Base-by-base conservation (phyloP, 768 basidiomycete species). In the Pulveroboletus frians region DNA sequence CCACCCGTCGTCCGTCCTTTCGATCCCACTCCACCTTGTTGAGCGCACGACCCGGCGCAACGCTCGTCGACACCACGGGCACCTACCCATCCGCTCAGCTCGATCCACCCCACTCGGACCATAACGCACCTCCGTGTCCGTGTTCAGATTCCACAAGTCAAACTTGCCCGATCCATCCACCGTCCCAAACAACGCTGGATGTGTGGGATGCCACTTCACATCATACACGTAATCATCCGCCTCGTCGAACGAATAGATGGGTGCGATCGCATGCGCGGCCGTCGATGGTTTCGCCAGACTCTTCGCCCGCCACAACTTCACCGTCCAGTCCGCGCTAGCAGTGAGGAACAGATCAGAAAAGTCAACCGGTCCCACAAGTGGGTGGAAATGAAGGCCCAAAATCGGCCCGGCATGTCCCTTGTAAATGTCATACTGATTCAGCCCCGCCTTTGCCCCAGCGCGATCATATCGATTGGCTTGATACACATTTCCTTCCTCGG, bases 201-300 rank as follows among this genome's bases (percentile, higher is more conserved):
- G 94, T 13, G 81, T 76, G 6, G 95, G 93, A 65, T 99, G 96
- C 96, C 96, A 99, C 66, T 87, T 90, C 39, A 92, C 94, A 71
- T 97, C 96, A 70, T 96, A 98, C 9, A 99, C 95, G 65, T 98
- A 97, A 67, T 99, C 96, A 63, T 94, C 92, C 11, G 93, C 90
- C 68, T 97, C 95, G 56, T 99, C 95, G 61, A 99, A 98, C 35
- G 91, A 92, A 64, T 94, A 88, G 20, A 98, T 57, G 3, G 95
- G 90, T 0, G 79, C 39, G n/a, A 94, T 74, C 15, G 68, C 66
- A 9, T 66, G 66, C 15, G 73, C 72, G 1, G 71, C 61, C 32
- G 84, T 83, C 7, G 85, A 84, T 8, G 88, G 80, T 68, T 90
- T 90, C 37, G 85, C 75, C 34, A 85, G 70, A 10, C 80, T 81